Base-by-base conservation (phyloP, 257 asterid genomes). In the Nicotiana tabacum region DNA sequence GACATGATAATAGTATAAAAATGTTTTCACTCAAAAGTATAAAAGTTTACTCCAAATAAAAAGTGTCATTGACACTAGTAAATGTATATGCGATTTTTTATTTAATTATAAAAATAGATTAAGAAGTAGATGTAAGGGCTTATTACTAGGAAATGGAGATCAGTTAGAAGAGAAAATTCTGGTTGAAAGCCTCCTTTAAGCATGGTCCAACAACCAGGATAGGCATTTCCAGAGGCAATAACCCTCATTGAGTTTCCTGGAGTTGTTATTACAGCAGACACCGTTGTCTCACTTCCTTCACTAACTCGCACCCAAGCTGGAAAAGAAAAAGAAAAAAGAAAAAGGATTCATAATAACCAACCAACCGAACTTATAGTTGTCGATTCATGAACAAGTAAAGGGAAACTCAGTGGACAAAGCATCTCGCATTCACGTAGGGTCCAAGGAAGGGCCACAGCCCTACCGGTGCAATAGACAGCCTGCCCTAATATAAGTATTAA, bases 121-220 rank as follows among this genome's bases (percentile, higher is more conserved):
- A 69, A 61, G 67, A 61, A 61, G 33, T 9, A n/a, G 33, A 61
- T 61, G 32, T 21, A 51, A 24, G 80, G 39, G 21, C 80, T 74
- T 74, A 74, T 74, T 74, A 74, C 80, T 48, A 74, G 39, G 5
- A 74, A 74, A 74, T 74, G 51, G 24, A 74, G n/a, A 17, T 74
- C 80, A 3, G 62, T 74, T 74, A 5, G 24, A 24, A 74, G 80
- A 74, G 61, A 24, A 74, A 12, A 48, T 74, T 74, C 62, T 24
- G 80, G 61, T 74, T 74, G 80, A 48, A 46, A 74, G 24, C 80
- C 80, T 74, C 80, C 80, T 74, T 74, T 74, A 24, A 74, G 80
- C 80, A 74, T 74, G 18, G 80, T 74, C 80, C 80, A 74, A 74
- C 80, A 74, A 74, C 62, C 62, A 74, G 80, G 62, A 46, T 48